phyloP scores from a whole-genome alignment of 345 rosid genomes.

The Eucalyptus marginata region DNA sequence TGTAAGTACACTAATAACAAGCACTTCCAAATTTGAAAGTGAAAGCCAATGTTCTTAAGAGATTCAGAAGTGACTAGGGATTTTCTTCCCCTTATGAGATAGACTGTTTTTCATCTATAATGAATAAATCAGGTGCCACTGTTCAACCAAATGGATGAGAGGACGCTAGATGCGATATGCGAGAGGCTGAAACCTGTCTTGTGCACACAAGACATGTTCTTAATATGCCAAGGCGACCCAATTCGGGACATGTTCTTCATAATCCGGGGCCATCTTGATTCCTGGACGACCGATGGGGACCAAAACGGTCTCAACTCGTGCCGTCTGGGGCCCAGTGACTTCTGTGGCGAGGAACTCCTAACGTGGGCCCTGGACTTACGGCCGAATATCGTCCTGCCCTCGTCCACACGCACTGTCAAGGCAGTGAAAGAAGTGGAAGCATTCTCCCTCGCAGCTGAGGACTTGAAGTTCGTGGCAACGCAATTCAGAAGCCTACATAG shows the following conservation, averaged over 20 bases:
- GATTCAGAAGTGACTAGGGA: background rate
- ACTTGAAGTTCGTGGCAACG: slow-evolving; percentile 9
- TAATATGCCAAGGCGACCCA: slow-evolving; percentile 11
- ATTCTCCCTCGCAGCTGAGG: slow-evolving; percentile 7
- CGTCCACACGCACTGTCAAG: slow-evolving; percentile 5
- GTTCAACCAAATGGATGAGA: slow-evolving; percentile 8
- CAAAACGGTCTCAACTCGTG: background rate
- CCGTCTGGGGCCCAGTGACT: slow-evolving; percentile 6
- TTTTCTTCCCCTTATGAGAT: background rate
- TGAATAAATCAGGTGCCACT: slow-evolving; percentile 8
- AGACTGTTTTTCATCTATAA: background rate
- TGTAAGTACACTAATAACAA: slow-evolving; percentile 18
- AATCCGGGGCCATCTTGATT: slow-evolving; percentile 7
- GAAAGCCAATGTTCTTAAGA: background rate
- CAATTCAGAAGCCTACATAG: slow-evolving; percentile 11
- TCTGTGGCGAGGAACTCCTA: slow-evolving; percentile 15
- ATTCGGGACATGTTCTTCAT: slow-evolving; percentile 16
- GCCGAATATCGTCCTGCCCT: background rate
- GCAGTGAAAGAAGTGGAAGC: slow-evolving; percentile 10
- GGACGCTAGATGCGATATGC: slow-evolving; percentile 10
- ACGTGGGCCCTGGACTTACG: slow-evolving; percentile 8
- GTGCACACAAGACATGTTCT: background rate
- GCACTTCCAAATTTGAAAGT: background rate
- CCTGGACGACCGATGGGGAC: slow-evolving; percentile 1
- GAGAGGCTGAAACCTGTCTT: slow-evolving; percentile 8